A percentile compares a stretch with the other conserved stretches of the same genome.
phyloP scores from a whole-genome alignment of 139 green algal genomes.

The Helicosporidium sp. region DNA sequence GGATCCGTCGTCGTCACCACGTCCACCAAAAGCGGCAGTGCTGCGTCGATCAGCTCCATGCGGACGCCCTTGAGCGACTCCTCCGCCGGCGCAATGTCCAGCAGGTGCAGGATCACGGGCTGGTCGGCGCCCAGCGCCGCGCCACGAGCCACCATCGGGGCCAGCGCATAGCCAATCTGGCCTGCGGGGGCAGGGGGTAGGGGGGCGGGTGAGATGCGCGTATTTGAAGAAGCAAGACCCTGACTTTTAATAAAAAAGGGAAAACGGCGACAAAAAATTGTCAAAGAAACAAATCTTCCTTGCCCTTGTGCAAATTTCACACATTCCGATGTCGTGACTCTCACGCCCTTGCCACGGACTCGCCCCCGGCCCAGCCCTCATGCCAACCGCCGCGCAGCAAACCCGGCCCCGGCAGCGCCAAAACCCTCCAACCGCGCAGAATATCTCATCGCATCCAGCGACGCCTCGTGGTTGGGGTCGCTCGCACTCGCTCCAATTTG shows the following conservation, averaged over 20 bases:
- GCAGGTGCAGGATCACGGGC: constrained; percentile 73
- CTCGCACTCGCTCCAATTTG: too few relatives aligned
- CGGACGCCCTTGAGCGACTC: constrained; percentile 61
- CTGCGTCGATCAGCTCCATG: constrained; percentile 86
- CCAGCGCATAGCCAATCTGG: constrained; percentile 82
- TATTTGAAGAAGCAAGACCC: too few relatives aligned
- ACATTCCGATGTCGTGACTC: neutral
- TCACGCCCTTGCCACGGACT: too few relatives aligned
- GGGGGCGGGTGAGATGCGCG: too few relatives aligned
- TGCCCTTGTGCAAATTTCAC: neutral
- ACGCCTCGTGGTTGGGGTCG: too few relatives aligned
- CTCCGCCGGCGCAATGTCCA: constrained; percentile 72
- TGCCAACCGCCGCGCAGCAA: too few relatives aligned
- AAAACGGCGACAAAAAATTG: neutral
- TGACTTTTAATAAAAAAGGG: too few relatives aligned
- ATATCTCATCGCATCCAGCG: too few relatives aligned
- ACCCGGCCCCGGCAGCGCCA: too few relatives aligned
- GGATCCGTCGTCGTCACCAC: constrained; percentile 58
- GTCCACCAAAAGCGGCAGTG: constrained; percentile 68
- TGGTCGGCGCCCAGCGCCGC: constrained; percentile 62
- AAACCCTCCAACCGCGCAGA: too few relatives aligned
- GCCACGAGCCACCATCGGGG: constrained; percentile 56
- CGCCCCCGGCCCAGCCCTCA: too few relatives aligned
- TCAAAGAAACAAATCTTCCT: neutral
- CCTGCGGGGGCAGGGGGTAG: too few relatives aligned